phyloP scores from a whole-genome alignment of 352 stramenopile species.

The Pythium periplocum region DNA sequence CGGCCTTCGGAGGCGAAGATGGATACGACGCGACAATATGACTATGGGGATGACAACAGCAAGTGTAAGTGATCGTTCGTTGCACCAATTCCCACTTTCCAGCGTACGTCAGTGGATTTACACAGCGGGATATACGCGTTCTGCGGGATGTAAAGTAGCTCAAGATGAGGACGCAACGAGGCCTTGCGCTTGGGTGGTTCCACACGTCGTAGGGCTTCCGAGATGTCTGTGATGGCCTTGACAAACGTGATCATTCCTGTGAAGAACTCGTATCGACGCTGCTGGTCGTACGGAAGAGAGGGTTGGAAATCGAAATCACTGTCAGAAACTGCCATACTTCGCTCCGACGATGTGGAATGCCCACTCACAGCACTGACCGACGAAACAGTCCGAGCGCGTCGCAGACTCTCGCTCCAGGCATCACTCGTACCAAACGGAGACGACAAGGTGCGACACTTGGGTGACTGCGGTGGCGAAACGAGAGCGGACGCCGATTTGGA shows the following conservation, averaged over 20 bases:
- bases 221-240: conserved; percentile 78
- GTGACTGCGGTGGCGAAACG: too few relatives aligned
- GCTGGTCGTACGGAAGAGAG: conserved; percentile 18
- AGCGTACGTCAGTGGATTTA: conserved; percentile 68
- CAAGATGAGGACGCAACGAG: conserved; percentile 37
- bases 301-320: too few relatives aligned
- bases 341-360: background rate
- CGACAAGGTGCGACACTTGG: background rate
- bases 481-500: conserved; percentile 1
- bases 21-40: conserved; percentile 55
- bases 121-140: conserved; percentile 77
- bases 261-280: conserved; percentile 75
- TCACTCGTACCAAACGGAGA: conserved; percentile 14
- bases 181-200: conserved; percentile 65
- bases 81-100: too few relatives aligned
- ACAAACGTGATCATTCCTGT: conserved; percentile 76
- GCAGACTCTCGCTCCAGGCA: conserved; percentile 17
- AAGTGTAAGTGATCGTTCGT: too few relatives aligned
- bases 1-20: conserved; percentile 59
- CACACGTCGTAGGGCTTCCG: conserved; percentile 58
- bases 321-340: too few relatives aligned
- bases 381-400: conserved; percentile 9
- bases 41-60: conserved; percentile 12
- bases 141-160: conserved; percentile 42
- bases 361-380: conserved; percentile 19